Evolutionary conservation across 2,329 filamentous ascomycete species (phyloP).

Genomic region (Arthrinium phaeospermum): DNA sequence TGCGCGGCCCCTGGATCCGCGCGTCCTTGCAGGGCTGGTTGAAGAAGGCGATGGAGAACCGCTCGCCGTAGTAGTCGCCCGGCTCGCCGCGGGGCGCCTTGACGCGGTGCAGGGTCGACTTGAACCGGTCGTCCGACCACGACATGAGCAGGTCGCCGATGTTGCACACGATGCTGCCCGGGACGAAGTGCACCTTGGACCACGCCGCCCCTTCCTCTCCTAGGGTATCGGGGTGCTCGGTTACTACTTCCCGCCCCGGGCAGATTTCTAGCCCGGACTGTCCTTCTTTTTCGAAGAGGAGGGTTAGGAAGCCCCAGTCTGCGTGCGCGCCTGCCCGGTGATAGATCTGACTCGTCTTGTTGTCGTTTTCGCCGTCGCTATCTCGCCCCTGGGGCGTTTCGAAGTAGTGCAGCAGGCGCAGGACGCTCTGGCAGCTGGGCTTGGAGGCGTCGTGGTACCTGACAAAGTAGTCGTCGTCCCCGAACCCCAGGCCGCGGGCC

Average conservation of each 20-base stretch:
- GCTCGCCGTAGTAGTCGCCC: slow-evolving; percentile 58
- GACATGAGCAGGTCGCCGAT: slow-evolving; percentile 68
- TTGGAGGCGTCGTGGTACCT: slow-evolving; percentile 53
- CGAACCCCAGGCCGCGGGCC: slow-evolving; percentile 58
- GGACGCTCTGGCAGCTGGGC: slow-evolving; percentile 56
- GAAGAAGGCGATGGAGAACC: slow-evolving; percentile 69
- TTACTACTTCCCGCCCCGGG: slow-evolving; percentile 63
- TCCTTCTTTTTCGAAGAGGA: slow-evolving; percentile 63
- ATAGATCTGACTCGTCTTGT: slow-evolving; percentile 36
- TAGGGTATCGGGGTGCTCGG: slow-evolving; percentile 58
- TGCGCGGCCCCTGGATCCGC: slow-evolving; percentile 60
- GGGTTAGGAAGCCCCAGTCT: slow-evolving; percentile 65
- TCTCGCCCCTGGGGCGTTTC: slow-evolving; percentile 42
- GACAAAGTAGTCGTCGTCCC: slow-evolving; percentile 56
- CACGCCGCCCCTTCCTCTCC: slow-evolving; percentile 53
- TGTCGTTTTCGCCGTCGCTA: slow-evolving; percentile 34
- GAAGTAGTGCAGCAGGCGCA: slow-evolving; percentile 61
- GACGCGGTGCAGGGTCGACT: slow-evolving; percentile 67
- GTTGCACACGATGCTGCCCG: slow-evolving; percentile 63
- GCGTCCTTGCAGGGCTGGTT: slow-evolving; percentile 64
- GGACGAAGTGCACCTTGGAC: slow-evolving; percentile 61
- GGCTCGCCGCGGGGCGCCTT: slow-evolving; percentile 57
- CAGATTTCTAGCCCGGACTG: slow-evolving; percentile 67
- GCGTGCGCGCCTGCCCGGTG: slow-evolving; percentile 65
- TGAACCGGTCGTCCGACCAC: slow-evolving; percentile 70